Conservation (phyloP, 345 rosid genomes). For the Populus tremula region DNA sequence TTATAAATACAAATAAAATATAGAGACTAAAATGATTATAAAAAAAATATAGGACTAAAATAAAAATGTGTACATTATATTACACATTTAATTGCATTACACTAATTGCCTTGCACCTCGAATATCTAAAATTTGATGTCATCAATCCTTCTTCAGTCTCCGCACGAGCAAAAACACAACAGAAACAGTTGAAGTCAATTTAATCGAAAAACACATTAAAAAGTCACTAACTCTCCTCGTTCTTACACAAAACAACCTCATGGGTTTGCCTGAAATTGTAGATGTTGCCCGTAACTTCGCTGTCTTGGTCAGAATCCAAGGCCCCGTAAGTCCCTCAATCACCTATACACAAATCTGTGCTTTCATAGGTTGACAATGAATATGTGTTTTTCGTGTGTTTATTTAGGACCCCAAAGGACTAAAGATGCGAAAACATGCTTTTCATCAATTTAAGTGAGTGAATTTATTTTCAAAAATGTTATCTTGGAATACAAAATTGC, state of each 20-base stretch:
- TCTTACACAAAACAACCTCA: conserved; percentile 7
- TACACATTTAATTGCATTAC: no score
- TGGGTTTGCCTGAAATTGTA: conserved; percentile 59
- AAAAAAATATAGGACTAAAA: no score
- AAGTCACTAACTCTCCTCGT: neutral
- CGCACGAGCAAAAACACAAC: neutral
- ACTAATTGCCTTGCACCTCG: neutral
- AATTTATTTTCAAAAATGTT: neutral
- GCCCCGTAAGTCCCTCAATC: conserved; percentile 58
- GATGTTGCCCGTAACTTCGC: conserved; percentile 52
- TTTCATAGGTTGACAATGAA: neutral
- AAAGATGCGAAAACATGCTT: conserved; percentile 92
- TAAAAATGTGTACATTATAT: no score
- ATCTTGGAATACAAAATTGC: neutral
- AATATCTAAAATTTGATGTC: neutral
- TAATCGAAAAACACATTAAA: neutral
- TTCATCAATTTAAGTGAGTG: conserved; percentile 76
- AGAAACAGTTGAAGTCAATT: neutral
- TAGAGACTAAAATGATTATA: no score
- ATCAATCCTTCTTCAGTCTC: neutral
- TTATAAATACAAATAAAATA: no score
- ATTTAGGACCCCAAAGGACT: conserved; percentile 85
- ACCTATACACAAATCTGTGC: neutral
- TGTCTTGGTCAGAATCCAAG: conserved; percentile 75
- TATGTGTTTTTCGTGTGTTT: neutral